A percentile compares a stretch with the other conserved stretches of the same genome.
Conservation (phyloP, 176 grass and related monocot species). For the Cenchrus americanus region DNA sequence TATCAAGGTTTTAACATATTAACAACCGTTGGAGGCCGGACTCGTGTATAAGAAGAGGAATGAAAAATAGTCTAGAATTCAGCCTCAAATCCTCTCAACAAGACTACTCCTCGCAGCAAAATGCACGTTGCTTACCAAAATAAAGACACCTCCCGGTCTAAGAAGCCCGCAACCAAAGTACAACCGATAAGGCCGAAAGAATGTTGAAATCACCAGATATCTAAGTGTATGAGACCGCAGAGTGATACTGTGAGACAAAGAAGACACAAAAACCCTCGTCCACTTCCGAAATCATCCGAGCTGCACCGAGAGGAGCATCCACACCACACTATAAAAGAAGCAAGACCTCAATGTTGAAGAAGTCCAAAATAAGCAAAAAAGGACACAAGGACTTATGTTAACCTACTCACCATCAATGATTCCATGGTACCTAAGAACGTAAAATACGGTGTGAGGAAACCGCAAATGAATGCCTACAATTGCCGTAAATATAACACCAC, state of each 20-base stretch:
- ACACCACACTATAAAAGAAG: constrained; percentile 79
- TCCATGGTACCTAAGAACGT: constrained; percentile 83
- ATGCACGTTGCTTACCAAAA: constrained; percentile 64
- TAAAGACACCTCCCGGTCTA: constrained; percentile 87
- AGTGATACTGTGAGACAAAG: constrained; percentile 39
- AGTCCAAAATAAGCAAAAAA: constrained; percentile 38
- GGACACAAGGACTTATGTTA: not conserved
- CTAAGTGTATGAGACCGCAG: constrained; percentile 16
- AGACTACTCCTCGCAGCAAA: constrained; percentile 11
- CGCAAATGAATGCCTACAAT: not conserved
- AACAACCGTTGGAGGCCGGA: not conserved
- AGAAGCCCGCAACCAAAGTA: constrained; percentile 71
- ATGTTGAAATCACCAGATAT: constrained; percentile 29
- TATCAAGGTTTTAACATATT: constrained; percentile 27
- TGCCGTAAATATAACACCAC: constrained; percentile 14
- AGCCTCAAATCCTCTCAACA: not conserved
- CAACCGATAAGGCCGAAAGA: constrained; percentile 41
- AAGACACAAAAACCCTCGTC: constrained; percentile 75
- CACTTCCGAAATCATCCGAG: constrained; percentile 86
- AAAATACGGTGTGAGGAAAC: constrained; percentile 13
- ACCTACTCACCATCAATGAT: constrained; percentile 95
- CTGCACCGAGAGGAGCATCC: constrained; percentile 82
- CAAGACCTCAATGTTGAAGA: constrained; percentile 33
- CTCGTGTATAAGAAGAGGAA: not conserved
- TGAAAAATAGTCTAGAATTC: not conserved